phyloP scores from a whole-genome alignment of 2,329 filamentous ascomycete genomes.

The Pseudogymnoascus sp. region DNA sequence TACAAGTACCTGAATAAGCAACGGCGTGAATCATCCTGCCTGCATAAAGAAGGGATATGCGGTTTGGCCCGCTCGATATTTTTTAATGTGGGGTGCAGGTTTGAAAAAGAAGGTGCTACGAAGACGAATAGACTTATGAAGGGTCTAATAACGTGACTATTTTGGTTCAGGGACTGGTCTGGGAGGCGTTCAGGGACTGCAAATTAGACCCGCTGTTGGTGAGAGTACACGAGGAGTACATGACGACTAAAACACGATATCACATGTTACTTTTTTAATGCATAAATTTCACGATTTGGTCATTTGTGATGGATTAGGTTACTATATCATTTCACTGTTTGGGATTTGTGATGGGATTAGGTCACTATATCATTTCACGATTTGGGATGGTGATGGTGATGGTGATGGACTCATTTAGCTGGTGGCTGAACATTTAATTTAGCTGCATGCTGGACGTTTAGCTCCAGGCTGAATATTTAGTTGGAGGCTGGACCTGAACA shows the following conservation, averaged over 20 bases:
- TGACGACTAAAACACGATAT: not conserved
- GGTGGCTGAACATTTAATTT: not conserved
- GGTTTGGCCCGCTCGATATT: slow-evolving; percentile 1
- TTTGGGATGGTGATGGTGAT: not conserved
- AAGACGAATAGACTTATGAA: not conserved
- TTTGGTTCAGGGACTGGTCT: not conserved
- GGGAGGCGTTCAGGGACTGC: too few relatives aligned
- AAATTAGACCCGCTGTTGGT: not conserved
- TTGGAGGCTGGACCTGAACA: not conserved
- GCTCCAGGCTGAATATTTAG: not conserved
- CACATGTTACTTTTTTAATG: not conserved
- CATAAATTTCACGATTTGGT: too few relatives aligned
- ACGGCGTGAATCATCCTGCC: not conserved
- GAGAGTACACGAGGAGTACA: too few relatives aligned
- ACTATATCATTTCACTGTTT: too few relatives aligned
- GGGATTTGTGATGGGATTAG: too few relatives aligned
- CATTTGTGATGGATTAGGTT: too few relatives aligned
- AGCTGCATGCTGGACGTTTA: not conserved
- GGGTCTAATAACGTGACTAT: not conserved
- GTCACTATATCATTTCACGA: too few relatives aligned
- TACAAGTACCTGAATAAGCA: not conserved
- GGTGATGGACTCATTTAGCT: not conserved
- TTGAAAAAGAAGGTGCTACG: not conserved
- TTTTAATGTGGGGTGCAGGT: slow-evolving; percentile 1
- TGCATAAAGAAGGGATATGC: slow-evolving; percentile 6